Percentiles rank a stretch among this genome's conserved stretches.
phyloP scores from a whole-genome alignment of 2,329 filamentous ascomycete genomes.

The Ophiocordyceps australis region DNA sequence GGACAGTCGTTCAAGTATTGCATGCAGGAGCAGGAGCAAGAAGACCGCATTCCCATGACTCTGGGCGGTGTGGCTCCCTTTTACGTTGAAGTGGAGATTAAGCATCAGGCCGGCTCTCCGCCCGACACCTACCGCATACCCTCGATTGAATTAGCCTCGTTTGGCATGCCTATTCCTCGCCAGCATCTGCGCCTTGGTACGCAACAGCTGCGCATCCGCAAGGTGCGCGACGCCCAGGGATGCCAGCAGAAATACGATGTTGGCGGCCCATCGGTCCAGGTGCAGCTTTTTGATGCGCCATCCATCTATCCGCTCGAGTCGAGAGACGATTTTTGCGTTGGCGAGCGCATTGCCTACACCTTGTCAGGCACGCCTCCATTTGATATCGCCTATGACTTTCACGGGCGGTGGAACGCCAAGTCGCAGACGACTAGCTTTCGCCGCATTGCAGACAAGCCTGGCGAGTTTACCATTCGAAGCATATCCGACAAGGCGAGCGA shows the following conservation, averaged over 20 bases:
- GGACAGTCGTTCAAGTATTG: constrained; percentile 95
- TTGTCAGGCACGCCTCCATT: constrained; percentile 85
- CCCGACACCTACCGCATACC: constrained; percentile 70
- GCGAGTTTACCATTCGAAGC: constrained; percentile 72
- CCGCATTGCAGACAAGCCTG: constrained; percentile 80
- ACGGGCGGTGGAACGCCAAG: constrained; percentile 63
- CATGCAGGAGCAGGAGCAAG: constrained; percentile 61
- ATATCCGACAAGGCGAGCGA: constrained; percentile 77
- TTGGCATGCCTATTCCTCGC: constrained; percentile 71
- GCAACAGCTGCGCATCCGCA: constrained; percentile 75
- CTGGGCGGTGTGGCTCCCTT: constrained; percentile 77
- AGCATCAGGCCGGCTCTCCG: constrained; percentile 65
- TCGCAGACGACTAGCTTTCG: constrained; percentile 71
- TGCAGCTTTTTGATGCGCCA: constrained; percentile 84
- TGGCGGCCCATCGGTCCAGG: constrained; percentile 61
- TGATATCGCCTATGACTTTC: constrained; percentile 82
- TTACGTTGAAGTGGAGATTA: constrained; percentile 79
- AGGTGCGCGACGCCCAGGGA: constrained; percentile 71
- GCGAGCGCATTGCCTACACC: constrained; percentile 83
- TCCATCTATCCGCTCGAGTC: constrained; percentile 78
- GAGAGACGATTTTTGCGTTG: constrained; percentile 80
- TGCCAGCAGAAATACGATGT: constrained; percentile 65
- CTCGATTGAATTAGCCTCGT: constrained; percentile 56
- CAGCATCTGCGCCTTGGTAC: constrained; percentile 74
- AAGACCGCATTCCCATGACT: constrained; percentile 76